Base-by-base conservation (phyloP, 768 basidiomycete species). In the Leccinum truebloodii region DNA sequence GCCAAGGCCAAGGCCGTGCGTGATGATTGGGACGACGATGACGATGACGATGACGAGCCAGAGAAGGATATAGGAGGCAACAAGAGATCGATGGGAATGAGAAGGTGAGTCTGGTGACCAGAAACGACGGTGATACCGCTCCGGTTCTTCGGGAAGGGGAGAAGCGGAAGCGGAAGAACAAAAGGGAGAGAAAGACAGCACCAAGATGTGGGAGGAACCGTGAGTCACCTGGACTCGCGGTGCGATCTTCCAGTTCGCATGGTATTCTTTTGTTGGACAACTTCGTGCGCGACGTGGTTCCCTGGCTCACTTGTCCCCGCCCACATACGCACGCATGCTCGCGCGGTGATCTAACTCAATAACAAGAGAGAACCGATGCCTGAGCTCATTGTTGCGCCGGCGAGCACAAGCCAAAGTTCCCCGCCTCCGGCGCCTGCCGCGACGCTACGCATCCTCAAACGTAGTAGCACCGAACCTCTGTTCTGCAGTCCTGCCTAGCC, bases 291-390 rank as follows among this genome's bases (percentile, higher is more conserved):
- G 28, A 34, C 24, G 30, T 24, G 3, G 30, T 55, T 18, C 18
- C 4, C 44, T 3, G 20, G 7, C 20, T 28, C 37, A 37, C 30
- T 48, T 26, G 7, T 20, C 24, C n/a, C 24, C 24, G 24, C 24
- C 24, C 24, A 4, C 24, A 24, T 2, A 2, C 3, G 24, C 24
- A 2, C 24, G 24, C 24, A 3, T 24, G 24, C 28, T 13, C 34
- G 20, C 61, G 10, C n/a, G 22, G 13, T 16, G 2, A 41, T 46
- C 39, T 16, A 4, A 59, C n/a, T 9, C 49, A 89, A 87, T 55
- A 89, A 90, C 67, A 76, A 73, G 8, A 80, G 83, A 63, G 71
- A 73, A 5, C 87, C 87, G 13, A 91, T 90, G 89, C 89, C 89
- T 0, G 75, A 82, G 32, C 71, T 90, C n/a, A 72, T 89, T 52